phyloP scores from a whole-genome alignment of 176 grass and related monocot species.

The Aegilops speltoides region DNA sequence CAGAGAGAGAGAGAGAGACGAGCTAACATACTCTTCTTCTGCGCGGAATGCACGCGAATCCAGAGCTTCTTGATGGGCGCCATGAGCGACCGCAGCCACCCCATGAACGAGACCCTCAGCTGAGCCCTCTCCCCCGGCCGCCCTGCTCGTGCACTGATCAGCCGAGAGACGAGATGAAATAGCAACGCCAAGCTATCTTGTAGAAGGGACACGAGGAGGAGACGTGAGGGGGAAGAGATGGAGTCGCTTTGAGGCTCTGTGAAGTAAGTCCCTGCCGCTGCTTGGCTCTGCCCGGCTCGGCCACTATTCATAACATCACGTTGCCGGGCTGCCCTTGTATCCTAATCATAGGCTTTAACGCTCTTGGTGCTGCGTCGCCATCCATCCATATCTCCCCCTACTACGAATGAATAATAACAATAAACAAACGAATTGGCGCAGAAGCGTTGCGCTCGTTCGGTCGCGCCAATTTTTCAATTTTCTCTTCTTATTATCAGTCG shows the following conservation, averaged over 20 bases:
- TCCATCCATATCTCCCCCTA: slow-evolving; percentile 53
- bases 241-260: slow-evolving; percentile 52
- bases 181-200: slow-evolving; percentile 22
- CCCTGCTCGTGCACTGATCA: slow-evolving; percentile 4
- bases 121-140: not conserved
- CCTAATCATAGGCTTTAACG: slow-evolving; percentile 57
- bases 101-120: slow-evolving; percentile 39
- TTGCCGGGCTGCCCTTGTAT: slow-evolving; percentile 27
- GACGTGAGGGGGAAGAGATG: not conserved
- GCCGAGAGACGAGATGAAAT: not conserved
- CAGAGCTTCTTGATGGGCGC: slow-evolving; percentile 87
- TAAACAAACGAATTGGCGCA: not conserved
- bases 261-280: slow-evolving; percentile 44
- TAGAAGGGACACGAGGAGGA: not conserved
- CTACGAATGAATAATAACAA: slow-evolving; percentile 28
- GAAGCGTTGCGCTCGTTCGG: slow-evolving; percentile 13
- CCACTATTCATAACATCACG: slow-evolving; percentile 48
- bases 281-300: not conserved
- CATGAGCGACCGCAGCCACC: slow-evolving; percentile 75
- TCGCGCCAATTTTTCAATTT: not conserved
- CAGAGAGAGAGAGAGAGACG: not conserved
- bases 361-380: slow-evolving; percentile 66
- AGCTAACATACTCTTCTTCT: slow-evolving; percentile 62
- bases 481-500: not conserved
- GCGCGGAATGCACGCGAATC: slow-evolving; percentile 81